Base-by-base conservation (phyloP, 2,329 filamentous ascomycete genomes). In the Thelonectria rubi region DNA sequence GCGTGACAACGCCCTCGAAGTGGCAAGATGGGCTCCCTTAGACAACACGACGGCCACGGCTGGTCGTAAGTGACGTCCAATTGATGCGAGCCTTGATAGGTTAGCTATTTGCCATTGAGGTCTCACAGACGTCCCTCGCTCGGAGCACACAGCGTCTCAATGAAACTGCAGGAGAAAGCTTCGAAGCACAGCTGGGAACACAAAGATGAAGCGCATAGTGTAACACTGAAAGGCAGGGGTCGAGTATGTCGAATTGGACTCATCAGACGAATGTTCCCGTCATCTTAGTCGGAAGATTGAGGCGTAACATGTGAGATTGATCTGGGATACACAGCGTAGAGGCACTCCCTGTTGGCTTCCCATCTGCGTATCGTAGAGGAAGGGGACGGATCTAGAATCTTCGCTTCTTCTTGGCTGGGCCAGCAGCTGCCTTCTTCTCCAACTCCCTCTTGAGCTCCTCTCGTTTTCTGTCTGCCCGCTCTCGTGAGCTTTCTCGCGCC, bases 351-450 rank as follows among this genome's bases (percentile, higher is more conserved):
- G 43, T 34, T 47, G 20, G 12, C 9, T 17, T 40, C 11, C n/a
- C 20, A 17, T 39, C 21, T 9, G 17, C 1, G 34, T 42, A 30
- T 30, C 26, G 12, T 46, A 12, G 18, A 18, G 30, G 39, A 20
- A 15, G 12, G 4, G 6, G 18, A n/a, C 3, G 14, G 21, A 18
- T 21, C 30, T 71, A 87, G 63, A 87, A 87, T 52, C 79, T 83
- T 45, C 85, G 77, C 74, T 85, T 87, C 77, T 87, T 87, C 72
- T 81, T 84, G 7, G 76, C 78, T 5, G 85, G 85, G 1, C 80
- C 81, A 17, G 79, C 79, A 0, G 81, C 78, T 3, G 79, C 79
- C 68, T 83, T 84, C 60, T 72, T 80, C 64, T 85, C 80, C 14
- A 85, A 72, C 37, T 86, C 82, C 58, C 75, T 78, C 57, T 83